Conservation (phyloP, 179 eudicot genomes). For the Gypsophila paniculata region DNA sequence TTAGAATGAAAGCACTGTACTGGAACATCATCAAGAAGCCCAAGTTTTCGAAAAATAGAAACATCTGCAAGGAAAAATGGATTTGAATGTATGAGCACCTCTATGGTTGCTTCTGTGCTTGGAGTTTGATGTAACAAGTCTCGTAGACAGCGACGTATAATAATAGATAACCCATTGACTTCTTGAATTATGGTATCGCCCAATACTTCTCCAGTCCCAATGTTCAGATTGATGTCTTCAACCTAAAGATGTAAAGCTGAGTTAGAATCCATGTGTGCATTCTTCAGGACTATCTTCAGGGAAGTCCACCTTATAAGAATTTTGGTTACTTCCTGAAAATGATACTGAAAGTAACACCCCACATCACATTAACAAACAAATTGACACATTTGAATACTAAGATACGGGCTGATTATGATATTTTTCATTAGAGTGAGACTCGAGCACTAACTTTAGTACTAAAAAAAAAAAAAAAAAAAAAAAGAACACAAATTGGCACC, state of each 20-base stretch:
- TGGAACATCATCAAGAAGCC: neutral
- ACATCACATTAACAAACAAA: neutral
- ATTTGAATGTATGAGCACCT: conserved; percentile 36
- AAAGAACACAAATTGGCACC: too few species aligned
- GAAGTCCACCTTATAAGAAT: neutral
- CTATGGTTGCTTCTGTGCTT: conserved; percentile 55
- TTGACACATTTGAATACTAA: too few species aligned
- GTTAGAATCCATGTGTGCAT: neutral
- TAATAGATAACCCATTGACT: conserved; percentile 72
- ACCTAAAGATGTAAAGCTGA: conserved; percentile 44
- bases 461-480: too few species aligned
- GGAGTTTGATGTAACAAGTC: conserved; percentile 86
- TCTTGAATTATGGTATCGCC: conserved; percentile 89
- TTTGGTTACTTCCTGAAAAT: neutral
- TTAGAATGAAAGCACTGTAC: conserved; percentile 16
- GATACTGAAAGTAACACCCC: neutral
- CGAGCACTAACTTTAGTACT: too few species aligned
- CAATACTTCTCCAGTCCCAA: conserved; percentile 64
- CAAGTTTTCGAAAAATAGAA: neutral
- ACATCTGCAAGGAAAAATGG: neutral
- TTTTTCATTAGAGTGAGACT: too few species aligned
- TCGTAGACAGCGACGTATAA: conserved; percentile 73
- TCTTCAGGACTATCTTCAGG: conserved; percentile 3
- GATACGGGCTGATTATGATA: too few species aligned
- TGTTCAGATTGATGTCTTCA: conserved; percentile 84